A percentile compares a stretch with the other conserved stretches of the same genome.
Evolutionary conservation across 805 yeast species (phyloP).

Genomic region (Zygosaccharomyces lentus): DNA sequence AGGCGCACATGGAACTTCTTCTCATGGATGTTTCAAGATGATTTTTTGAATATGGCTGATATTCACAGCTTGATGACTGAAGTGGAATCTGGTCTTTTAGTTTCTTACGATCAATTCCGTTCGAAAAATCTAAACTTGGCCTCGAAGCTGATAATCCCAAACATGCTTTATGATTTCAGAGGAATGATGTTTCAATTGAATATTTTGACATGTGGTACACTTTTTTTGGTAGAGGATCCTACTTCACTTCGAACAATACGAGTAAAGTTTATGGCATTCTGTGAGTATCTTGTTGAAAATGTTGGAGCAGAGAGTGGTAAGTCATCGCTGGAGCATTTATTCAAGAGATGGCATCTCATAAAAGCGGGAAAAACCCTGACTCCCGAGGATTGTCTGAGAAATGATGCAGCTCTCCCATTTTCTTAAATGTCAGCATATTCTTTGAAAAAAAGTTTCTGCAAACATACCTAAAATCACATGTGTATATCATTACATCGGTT

Average conservation of each 20-base stretch:
- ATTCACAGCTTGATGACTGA: conserved; percentile 4
- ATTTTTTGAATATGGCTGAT: neutral
- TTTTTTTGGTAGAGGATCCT: conserved; percentile 2
- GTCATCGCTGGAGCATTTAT: conserved; percentile 8
- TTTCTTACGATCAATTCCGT: conserved; percentile 5
- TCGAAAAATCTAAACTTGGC: conserved; percentile 3
- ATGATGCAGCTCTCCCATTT: conserved; percentile 8
- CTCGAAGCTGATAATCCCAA: conserved; percentile 6
- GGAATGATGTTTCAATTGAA: conserved; percentile 15
- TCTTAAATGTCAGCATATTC: conserved; percentile 1
- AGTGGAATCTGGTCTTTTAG: conserved; percentile 7
- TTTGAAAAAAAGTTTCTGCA: neutral
- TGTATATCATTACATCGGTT: conserved; percentile 18
- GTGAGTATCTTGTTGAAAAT: conserved; percentile 8
- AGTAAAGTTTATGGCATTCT: conserved; percentile 12
- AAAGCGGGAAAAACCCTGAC: neutral
- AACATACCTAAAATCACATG: neutral
- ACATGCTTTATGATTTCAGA: conserved; percentile 12
- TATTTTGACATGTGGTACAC: conserved; percentile 9
- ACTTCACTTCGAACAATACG: conserved; percentile 6
- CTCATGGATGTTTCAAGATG: conserved; percentile 9
- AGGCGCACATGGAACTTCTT: conserved; percentile 8
- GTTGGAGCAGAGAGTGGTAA: conserved; percentile 18
- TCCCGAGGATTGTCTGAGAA: neutral
- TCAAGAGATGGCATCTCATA: conserved; percentile 11